Evolutionary conservation across 2,329 filamentous ascomycete genomes (phyloP).

Genomic region (Fusarium papillatum): DNA sequence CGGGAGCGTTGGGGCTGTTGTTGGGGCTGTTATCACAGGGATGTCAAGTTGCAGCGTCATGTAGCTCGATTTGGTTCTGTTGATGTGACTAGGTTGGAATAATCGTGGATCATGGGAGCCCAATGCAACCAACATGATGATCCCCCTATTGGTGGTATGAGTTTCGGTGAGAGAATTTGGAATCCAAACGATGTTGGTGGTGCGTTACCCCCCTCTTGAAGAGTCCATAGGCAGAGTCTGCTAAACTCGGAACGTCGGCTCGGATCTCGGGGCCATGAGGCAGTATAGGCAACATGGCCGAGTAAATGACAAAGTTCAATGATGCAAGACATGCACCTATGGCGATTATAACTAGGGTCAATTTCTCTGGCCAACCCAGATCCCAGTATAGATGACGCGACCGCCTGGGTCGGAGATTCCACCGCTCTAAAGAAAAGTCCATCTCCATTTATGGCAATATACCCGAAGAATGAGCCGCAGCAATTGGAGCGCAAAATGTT

Average conservation of each 20-base stretch:
- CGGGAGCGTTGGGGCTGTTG: too few relatives aligned
- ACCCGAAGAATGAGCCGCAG: neutral
- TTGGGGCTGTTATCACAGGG: too few relatives aligned
- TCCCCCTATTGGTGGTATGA: neutral
- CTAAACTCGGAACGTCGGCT: neutral
- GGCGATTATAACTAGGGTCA: conserved; percentile 1
- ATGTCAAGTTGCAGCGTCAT: too few relatives aligned
- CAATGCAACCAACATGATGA: neutral
- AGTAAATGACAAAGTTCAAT: neutral
- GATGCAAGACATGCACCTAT: conserved; percentile 6
- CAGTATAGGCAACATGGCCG: neutral
- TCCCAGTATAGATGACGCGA: conserved; percentile 5
- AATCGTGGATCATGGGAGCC: neutral
- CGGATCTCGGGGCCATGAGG: neutral
- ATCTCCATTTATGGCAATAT: neutral
- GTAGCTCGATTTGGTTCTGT: too few relatives aligned
- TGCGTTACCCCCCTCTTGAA: neutral
- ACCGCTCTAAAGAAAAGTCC: neutral
- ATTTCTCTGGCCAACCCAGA: neutral
- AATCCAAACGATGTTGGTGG: neutral
- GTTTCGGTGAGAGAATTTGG: neutral
- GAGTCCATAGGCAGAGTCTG: neutral
- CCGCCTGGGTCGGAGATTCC: neutral
- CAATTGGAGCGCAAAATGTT: neutral
- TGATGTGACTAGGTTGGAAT: neutral